A percentile compares a stretch with the other conserved stretches of the same genome.
Evolutionary conservation across 192 early-diverging fungal genomes (phyloP).

Genomic region (Chytriomyces hyalinus): DNA sequence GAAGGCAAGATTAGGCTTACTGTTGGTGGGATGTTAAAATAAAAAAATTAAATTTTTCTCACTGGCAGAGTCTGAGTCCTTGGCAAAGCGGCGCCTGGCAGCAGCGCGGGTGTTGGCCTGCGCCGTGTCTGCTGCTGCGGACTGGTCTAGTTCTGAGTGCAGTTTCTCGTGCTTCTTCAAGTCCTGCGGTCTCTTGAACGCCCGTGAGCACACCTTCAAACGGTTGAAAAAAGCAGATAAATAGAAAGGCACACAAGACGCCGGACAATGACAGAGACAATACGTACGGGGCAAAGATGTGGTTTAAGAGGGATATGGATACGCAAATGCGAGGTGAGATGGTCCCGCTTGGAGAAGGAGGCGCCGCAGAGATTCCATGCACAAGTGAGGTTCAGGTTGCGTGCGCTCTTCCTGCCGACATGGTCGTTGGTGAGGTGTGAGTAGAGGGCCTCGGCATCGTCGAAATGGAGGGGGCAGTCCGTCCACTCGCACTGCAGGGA

Average conservation of each 20-base stretch:
- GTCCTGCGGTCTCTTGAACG: slow-evolving; percentile 95
- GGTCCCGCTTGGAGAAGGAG: slow-evolving; percentile 85
- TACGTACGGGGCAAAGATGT: slow-evolving; percentile 72
- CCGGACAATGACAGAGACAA: not conserved
- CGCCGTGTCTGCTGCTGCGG: not conserved
- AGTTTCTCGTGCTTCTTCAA: slow-evolving; percentile 92
- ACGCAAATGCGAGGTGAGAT: slow-evolving; percentile 95
- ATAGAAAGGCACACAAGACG: not conserved
- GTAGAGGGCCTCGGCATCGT: slow-evolving; percentile 84
- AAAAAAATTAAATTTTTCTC: not conserved
- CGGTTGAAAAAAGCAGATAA: slow-evolving; percentile 1
- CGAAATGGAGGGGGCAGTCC: slow-evolving; percentile 53
- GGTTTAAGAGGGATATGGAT: slow-evolving; percentile 94
- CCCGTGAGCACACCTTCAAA: slow-evolving; percentile 69
- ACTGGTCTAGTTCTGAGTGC: slow-evolving; percentile 56
- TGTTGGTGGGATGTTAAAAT: not conserved
- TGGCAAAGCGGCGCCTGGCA: not conserved
- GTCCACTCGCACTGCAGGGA: slow-evolving; percentile 29
- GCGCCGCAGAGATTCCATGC: slow-evolving; percentile 83
- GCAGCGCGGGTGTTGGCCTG: not conserved
- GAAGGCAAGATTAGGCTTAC: not conserved
- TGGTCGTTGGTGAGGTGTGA: slow-evolving; percentile 86
- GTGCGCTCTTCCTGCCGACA: slow-evolving; percentile 83
- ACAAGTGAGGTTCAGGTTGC: slow-evolving; percentile 86
- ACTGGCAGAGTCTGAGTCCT: not conserved